phyloP scores from a whole-genome alignment of 768 basidiomycete species.

The Trichaptum fuscoviolaceum region DNA sequence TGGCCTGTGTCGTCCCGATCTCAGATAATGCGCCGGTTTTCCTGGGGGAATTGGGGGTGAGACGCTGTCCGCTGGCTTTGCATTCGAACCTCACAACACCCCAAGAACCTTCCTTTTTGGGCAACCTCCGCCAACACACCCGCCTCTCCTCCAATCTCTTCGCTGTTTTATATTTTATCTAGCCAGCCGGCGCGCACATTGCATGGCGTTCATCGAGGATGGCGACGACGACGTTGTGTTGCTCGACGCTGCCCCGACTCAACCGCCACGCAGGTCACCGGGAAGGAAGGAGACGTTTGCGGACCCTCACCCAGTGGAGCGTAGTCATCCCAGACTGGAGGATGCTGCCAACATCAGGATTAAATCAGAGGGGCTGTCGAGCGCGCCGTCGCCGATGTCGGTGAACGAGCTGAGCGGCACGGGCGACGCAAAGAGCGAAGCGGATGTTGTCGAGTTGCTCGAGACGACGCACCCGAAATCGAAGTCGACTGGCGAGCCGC shows the following conservation, averaged over 20 bases:
- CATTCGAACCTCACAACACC: neutral
- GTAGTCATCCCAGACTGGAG: neutral
- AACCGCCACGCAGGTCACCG: neutral
- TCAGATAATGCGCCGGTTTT: constrained; percentile 1
- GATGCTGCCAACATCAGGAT: neutral
- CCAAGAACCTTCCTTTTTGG: neutral
- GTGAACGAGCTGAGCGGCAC: neutral
- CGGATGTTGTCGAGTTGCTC: neutral
- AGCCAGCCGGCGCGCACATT: neutral
- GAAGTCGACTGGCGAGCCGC: neutral
- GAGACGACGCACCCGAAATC: neutral
- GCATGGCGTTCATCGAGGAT: neutral
- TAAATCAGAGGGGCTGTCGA: neutral
- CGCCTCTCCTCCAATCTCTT: neutral
- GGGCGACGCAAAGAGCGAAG: neutral
- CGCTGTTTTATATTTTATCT: neutral
- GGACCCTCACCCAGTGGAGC: neutral
- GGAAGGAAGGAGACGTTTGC: neutral
- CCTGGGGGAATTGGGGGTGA: neutral
- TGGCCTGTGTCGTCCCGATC: constrained; percentile 1
- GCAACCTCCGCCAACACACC: neutral
- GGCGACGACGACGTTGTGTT: neutral
- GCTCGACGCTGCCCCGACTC: neutral
- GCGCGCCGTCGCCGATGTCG: neutral
- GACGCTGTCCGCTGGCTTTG: constrained; percentile 1